Percentiles rank a stretch among this genome's conserved stretches.
These are phyloP conservation scores for Avicennia marina DNA, from an alignment of 257 asterid species.

Conservation along the genomic window DNA sequence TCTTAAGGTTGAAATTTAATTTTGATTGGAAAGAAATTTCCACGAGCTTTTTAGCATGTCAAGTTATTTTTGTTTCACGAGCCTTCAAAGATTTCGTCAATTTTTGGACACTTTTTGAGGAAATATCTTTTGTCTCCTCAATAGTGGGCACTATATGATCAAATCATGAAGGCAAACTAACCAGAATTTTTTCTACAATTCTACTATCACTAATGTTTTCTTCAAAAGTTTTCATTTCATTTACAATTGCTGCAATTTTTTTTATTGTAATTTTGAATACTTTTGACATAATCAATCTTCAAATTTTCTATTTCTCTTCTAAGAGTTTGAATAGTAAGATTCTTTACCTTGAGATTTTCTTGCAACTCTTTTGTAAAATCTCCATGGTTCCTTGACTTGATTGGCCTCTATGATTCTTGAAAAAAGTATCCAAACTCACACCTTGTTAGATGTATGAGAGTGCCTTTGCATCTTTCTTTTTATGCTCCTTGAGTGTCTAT, in stretches of 20 bases:
- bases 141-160: neutral
- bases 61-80: neutral
- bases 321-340: neutral
- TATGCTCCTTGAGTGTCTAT: neutral
- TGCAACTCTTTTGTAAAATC: neutral
- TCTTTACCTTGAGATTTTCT: neutral
- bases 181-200: slow-evolving; percentile 13
- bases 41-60: neutral
- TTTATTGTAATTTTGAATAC: neutral
- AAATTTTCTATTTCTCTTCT: slow-evolving; percentile 8
- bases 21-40: neutral
- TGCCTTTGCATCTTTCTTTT: neutral
- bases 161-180: slow-evolving; percentile 8
- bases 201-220: neutral
- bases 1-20: neutral
- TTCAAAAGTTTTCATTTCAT: neutral
- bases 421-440: neutral
- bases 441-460: neutral
- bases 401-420: neutral
- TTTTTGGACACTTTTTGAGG: neutral
- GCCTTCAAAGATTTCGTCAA: neutral
- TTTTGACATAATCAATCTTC: neutral
- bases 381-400: neutral
- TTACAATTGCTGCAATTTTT: neutral
- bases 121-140: slow-evolving; percentile 8